Evolutionary conservation across 257 asterid species (phyloP), one percentile per base, ranked within the genome.

Genomic region (Cinchona pubescens): DNA sequence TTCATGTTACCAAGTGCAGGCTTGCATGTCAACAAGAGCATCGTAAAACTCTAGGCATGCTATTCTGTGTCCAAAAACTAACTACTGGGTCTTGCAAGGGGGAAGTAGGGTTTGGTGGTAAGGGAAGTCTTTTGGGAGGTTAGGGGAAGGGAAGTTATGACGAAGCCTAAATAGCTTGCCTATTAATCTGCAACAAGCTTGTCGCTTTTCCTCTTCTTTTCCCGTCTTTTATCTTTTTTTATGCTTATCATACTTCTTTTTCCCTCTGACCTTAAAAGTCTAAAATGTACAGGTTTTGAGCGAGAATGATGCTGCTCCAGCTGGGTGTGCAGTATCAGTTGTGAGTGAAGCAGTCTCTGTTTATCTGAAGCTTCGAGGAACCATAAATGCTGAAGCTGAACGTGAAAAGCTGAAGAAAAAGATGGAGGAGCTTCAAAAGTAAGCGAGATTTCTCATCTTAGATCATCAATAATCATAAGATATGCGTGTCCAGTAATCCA

Each of bases 381-480:
- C 55, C 68, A 73, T 86, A 35, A 81, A 90, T 34, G 85, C 85
- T 19, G 93, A 88, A 73, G 97, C 90, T 53, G 97, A 90, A 79
- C 92, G 80, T 69, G 97, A 92, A 76, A 94, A 91, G 80, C 87
- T 94, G 35, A 82, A 49, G 80, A 94, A 88, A 85, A 92, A 83
- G 88, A 86, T 85, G 94, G 97, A 88, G 71, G 97, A 94, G 43
- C 76, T 86, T 34, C 85, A 86, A 73, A 92, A 81, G 99, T 92
- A 83, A 85, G 90, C 45, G 62, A 67, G 69, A 60, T 82, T 67
- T 38, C 71, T 67, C 78, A 32, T 72, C 75, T 69, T 55, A 64
- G 46, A 32, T 73, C 34, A 29, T 46, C 16, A 37, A 70, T 45
- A 34, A 29, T 25, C 55, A 53, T 53, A 38, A 56, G 21, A 67